Evolutionary conservation across 352 stramenopile genomes (phyloP).

Genomic region (Phytopythium ostracodes): DNA sequence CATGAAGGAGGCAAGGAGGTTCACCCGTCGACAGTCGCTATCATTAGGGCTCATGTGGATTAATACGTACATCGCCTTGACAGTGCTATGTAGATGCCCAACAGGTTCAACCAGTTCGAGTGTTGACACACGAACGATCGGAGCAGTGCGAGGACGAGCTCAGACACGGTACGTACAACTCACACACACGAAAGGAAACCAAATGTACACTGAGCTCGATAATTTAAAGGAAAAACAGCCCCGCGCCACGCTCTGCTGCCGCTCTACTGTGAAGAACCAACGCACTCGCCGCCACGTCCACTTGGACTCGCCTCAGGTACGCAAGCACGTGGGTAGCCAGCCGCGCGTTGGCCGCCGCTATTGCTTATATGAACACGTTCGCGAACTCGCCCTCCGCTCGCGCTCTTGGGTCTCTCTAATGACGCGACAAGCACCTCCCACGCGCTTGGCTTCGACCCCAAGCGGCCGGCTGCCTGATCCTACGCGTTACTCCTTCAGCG

Average conservation of each 20-base stretch:
- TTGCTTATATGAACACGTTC: background rate
- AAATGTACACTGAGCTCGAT: conserved; percentile 8
- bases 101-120: too few relatives aligned
- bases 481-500: conserved; percentile 24
- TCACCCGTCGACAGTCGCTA: too few relatives aligned
- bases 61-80: too few relatives aligned
- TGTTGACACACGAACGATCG: too few relatives aligned
- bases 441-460: background rate
- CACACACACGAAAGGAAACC: too few relatives aligned
- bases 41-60: too few relatives aligned
- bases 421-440: background rate
- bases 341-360: background rate
- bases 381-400: background rate
- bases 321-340: too few relatives aligned
- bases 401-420: background rate
- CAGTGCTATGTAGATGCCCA: too few relatives aligned
- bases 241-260: background rate
- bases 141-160: too few relatives aligned
- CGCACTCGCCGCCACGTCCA: background rate
- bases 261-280: background rate
- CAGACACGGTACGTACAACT: too few relatives aligned
- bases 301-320: background rate
- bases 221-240: conserved; percentile 4
- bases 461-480: background rate
- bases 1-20: too few relatives aligned